Evolutionary conservation across 2,329 filamentous ascomycete species (phyloP).

Genomic region (Trichoderma sp.): DNA sequence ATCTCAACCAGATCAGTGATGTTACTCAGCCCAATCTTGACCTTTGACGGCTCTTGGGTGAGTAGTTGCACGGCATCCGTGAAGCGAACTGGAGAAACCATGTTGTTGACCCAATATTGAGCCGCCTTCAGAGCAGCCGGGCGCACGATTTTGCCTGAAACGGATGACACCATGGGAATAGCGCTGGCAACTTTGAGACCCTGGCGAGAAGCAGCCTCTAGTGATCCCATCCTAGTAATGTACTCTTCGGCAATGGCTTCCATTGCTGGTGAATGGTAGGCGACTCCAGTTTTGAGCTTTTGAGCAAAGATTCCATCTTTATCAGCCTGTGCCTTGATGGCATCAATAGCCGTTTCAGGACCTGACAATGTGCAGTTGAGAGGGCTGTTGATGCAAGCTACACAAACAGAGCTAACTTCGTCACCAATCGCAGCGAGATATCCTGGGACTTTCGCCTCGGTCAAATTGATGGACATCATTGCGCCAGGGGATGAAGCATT

Average conservation of each 20-base stretch:
- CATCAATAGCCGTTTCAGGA: conserved; percentile 28
- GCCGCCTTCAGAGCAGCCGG: background rate
- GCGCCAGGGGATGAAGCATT: background rate
- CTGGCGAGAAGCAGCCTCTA: background rate
- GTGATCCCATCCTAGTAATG: conserved; percentile 29
- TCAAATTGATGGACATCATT: conserved; percentile 17
- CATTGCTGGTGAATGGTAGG: conserved; percentile 30
- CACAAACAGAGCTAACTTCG: conserved; percentile 19
- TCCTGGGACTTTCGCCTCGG: background rate
- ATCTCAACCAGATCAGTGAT: conserved; percentile 15
- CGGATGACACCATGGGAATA: conserved; percentile 17
- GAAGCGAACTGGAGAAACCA: conserved; percentile 16
- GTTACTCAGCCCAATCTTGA: background rate
- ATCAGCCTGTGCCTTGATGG: conserved; percentile 26
- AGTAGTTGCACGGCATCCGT: background rate
- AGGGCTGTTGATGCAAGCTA: conserved; percentile 36
- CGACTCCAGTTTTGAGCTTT: conserved; percentile 27
- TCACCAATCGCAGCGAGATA: background rate
- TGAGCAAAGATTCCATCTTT: conserved; percentile 30
- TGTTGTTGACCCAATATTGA: conserved; percentile 21
- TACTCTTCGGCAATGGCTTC: conserved; percentile 42
- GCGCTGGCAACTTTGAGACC: background rate
- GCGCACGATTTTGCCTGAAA: background rate
- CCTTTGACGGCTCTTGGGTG: background rate
- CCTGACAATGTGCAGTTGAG: conserved; percentile 34